These are phyloP conservation scores for Wickerhamiella siamensis DNA, from an alignment of 805 yeast genomes.

Conservation along the genomic window DNA sequence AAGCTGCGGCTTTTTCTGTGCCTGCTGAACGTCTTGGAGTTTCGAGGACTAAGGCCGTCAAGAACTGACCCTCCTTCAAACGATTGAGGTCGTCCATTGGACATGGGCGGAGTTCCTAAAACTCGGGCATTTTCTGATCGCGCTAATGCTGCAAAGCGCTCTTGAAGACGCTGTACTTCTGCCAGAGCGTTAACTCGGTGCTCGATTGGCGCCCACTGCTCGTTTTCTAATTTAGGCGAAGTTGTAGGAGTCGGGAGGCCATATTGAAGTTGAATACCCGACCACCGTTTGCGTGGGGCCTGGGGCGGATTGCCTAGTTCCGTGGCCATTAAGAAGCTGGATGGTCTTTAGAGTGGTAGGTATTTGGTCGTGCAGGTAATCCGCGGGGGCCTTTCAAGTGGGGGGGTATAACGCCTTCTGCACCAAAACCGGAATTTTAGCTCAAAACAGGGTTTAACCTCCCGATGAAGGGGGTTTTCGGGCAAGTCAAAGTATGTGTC, in stretches of 20 bases:
- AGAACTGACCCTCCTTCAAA: neutral
- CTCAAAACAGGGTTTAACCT: no score
- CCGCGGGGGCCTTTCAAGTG: no score
- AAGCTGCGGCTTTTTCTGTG: neutral
- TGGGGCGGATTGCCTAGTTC: neutral
- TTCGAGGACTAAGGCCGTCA: neutral
- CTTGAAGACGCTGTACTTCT: constrained; percentile 17
- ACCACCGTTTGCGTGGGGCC: constrained; percentile 1
- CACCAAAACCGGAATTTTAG: no score
- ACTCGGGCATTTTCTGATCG: constrained; percentile 19
- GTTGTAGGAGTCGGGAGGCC: neutral
- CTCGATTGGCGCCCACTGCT: constrained; percentile 6
- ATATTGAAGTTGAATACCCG: constrained; percentile 10
- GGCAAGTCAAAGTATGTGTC: no score
- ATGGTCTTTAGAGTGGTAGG: no score
- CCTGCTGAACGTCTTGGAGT: neutral
- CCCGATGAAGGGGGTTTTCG: no score
- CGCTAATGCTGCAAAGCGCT: constrained; percentile 18
- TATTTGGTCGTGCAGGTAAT: no score
- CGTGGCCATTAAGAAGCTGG: no score
- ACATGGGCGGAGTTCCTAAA: neutral
- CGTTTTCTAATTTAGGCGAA: constrained; percentile 3
- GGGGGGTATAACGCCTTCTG: no score
- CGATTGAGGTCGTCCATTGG: neutral
- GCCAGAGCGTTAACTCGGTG: constrained; percentile 5